These are phyloP conservation scores for Raffaelea arxii DNA, from an alignment of 2,329 filamentous ascomycete genomes.

Conservation along the genomic window DNA sequence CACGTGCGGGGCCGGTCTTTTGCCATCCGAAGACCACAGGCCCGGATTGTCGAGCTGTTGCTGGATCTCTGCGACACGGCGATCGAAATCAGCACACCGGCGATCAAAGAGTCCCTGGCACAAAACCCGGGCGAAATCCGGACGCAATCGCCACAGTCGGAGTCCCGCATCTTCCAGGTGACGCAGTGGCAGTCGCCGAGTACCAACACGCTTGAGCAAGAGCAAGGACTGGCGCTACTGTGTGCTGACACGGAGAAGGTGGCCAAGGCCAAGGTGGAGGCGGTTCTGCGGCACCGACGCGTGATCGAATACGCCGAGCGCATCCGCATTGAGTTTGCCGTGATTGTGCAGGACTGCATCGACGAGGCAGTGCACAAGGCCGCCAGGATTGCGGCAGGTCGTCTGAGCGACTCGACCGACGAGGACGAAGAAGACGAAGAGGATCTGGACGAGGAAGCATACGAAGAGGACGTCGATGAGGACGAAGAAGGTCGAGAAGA, in stretches of 20 bases:
- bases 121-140: conserved; percentile 67
- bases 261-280: conserved; percentile 82
- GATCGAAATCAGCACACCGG: conserved; percentile 86
- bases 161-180: conserved; percentile 88
- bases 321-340: conserved; percentile 86
- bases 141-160: conserved; percentile 91
- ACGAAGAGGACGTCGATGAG: conserved; percentile 37
- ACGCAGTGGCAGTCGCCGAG: conserved; percentile 94
- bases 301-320: conserved; percentile 95
- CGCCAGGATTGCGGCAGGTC: conserved; percentile 74
- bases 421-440: conserved; percentile 44
- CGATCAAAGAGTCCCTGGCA: conserved; percentile 73
- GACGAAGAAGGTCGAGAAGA: conserved; percentile 7
- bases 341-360: conserved; percentile 91
- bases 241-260: conserved; percentile 82
- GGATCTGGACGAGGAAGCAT: conserved; percentile 26
- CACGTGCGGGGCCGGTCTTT: conserved; percentile 80
- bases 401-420: conserved; percentile 67
- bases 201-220: conserved; percentile 82
- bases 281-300: conserved; percentile 79
- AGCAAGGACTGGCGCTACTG: conserved; percentile 79
- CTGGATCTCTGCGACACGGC: conserved; percentile 94
- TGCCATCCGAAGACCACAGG: conserved; percentile 78
- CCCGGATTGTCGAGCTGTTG: conserved; percentile 87
- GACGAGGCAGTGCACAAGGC: conserved; percentile 86